Conservation (phyloP, 495 filamentous ascomycete genomes). For the Parathielavia hyrcaniae region DNA sequence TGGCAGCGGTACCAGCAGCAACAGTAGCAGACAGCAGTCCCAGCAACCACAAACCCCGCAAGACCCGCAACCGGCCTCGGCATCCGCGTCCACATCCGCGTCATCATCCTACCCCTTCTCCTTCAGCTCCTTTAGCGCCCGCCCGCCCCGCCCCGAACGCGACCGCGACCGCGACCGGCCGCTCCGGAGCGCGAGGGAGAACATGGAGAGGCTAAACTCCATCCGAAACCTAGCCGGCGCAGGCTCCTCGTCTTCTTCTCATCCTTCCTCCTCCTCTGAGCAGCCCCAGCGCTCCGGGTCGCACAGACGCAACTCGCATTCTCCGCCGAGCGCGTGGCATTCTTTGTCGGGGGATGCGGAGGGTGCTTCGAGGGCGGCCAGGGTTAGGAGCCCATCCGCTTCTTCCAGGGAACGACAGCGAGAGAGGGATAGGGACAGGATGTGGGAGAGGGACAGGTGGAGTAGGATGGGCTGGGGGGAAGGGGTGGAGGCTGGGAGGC, state of each 20-base stretch:
- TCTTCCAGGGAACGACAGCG: background rate
- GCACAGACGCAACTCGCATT: slow-evolving; percentile 17
- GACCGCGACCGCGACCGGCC: background rate
- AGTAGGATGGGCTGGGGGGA: background rate
- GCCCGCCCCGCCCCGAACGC: background rate
- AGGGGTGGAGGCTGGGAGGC: background rate
- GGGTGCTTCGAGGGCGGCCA: background rate
- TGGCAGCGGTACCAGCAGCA: background rate
- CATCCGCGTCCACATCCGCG: background rate
- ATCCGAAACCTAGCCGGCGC: slow-evolving; percentile 22
- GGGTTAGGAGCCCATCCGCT: slow-evolving; percentile 18
- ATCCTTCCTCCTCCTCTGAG: background rate
- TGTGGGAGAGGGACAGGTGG: background rate
- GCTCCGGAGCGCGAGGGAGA: slow-evolving; percentile 18
- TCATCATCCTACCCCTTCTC: background rate
- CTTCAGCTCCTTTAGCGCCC: background rate
- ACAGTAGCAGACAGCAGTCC: background rate
- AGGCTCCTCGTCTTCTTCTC: background rate
- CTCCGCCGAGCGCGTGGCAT: slow-evolving; percentile 11
- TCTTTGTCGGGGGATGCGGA: background rate
- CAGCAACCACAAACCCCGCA: background rate
- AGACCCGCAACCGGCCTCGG: background rate
- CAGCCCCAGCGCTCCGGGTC: background rate
- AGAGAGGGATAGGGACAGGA: background rate
- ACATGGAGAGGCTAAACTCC: slow-evolving; percentile 21